Conservation (phyloP, 345 rosid species). For the Melaleuca alternifolia region DNA sequence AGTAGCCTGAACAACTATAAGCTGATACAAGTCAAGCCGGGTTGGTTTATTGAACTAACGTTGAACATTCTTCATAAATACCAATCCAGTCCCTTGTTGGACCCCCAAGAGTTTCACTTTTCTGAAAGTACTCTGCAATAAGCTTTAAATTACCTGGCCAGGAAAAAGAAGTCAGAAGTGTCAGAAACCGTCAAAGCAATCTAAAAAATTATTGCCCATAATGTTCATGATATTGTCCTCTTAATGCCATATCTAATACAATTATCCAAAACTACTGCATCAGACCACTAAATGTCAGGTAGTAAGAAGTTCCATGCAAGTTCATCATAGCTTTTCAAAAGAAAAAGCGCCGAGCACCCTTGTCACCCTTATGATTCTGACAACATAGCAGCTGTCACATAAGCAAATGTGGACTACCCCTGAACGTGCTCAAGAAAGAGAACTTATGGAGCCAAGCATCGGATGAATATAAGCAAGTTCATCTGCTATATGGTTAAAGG, state of each 20-base stretch:
- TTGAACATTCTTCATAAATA: constrained; percentile 78
- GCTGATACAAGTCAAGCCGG: neutral
- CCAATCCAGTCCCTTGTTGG: constrained; percentile 84
- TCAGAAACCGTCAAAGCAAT: neutral
- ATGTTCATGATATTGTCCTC: neutral
- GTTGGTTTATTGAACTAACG: constrained; percentile 31
- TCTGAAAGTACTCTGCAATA: constrained; percentile 86
- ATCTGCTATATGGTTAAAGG: neutral
- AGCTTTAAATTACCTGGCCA: constrained; percentile 70
- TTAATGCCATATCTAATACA: neutral
- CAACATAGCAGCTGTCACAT: neutral
- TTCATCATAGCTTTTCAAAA: neutral
- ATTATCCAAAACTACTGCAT: neutral
- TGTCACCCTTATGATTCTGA: neutral
- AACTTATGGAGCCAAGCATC: neutral
- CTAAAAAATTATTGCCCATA: neutral
- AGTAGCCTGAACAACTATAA: neutral
- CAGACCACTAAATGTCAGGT: neutral
- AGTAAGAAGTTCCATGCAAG: neutral
- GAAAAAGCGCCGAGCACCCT: neutral
- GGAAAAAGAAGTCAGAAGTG: neutral
- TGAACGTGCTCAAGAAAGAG: neutral
- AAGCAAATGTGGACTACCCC: neutral
- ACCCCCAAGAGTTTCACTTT: constrained; percentile 77
- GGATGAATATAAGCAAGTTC: neutral